Evolutionary conservation across 495 filamentous ascomycete genomes (phyloP).

Genomic region (Letharia columbiana): DNA sequence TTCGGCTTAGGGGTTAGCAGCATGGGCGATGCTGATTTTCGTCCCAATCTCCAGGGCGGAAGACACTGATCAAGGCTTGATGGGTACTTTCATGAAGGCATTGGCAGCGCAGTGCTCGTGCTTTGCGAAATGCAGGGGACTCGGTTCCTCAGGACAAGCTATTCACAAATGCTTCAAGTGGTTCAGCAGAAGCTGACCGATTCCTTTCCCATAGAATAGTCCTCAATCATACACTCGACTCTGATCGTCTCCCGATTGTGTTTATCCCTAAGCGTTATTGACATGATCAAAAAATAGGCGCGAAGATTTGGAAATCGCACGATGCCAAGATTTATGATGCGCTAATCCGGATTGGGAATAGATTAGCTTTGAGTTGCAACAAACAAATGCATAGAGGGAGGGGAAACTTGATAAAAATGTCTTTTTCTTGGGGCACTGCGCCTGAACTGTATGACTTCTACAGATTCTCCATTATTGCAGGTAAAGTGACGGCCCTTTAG

Average conservation of each 20-base stretch:
- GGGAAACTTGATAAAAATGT: no score
- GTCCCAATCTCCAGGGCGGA: not conserved
- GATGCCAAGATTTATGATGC: not conserved
- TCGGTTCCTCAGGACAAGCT: not conserved
- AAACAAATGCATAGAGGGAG: no score
- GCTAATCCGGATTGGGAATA: not conserved
- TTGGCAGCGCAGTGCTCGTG: not conserved
- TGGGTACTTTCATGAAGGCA: not conserved
- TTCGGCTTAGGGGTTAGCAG: not conserved
- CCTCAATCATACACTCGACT: not conserved
- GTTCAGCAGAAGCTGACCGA: not conserved
- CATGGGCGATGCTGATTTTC: not conserved
- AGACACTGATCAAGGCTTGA: not conserved
- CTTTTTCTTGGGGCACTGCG: no score
- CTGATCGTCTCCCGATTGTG: not conserved
- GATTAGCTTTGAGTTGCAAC: no score
- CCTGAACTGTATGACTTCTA: no score
- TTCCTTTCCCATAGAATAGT: not conserved
- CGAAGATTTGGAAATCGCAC: not conserved
- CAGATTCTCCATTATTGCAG: no score
- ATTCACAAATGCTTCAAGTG: not conserved
- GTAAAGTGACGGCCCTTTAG: no score
- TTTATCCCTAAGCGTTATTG: not conserved
- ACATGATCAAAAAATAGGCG: not conserved
- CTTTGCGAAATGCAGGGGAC: not conserved